phyloP scores from a whole-genome alignment of 192 early-diverging fungal genomes.

The Backusella sp. region DNA sequence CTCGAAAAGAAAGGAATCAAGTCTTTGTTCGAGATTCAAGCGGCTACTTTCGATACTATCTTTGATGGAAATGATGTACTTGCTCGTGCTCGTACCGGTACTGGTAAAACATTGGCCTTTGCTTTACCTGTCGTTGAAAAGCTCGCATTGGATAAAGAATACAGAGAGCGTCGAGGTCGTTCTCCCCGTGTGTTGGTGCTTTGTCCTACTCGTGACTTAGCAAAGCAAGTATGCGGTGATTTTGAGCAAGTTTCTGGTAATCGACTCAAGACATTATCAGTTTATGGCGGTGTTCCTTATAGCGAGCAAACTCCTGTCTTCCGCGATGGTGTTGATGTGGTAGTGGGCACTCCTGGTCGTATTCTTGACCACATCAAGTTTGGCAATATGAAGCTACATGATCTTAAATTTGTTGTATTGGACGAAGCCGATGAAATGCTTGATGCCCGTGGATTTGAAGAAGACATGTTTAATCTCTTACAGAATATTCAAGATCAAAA shows the following conservation, averaged over 20 bases:
- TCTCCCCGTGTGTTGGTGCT: slow-evolving; percentile 53
- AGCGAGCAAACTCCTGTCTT: slow-evolving; percentile 82
- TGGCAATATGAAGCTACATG: slow-evolving; percentile 69
- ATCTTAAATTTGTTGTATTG: slow-evolving; percentile 62
- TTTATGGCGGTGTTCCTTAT: slow-evolving; percentile 92
- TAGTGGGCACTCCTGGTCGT: slow-evolving; percentile 86
- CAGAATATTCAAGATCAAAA: slow-evolving; percentile 78
- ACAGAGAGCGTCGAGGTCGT: slow-evolving; percentile 40
- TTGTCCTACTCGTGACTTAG: slow-evolving; percentile 86
- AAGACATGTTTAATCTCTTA: slow-evolving; percentile 79
- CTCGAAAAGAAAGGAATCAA: slow-evolving; percentile 75
- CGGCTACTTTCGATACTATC: slow-evolving; percentile 76
- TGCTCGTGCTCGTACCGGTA: slow-evolving; percentile 74
- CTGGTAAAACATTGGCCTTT: slow-evolving; percentile 81
- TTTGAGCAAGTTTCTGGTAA: slow-evolving; percentile 62
- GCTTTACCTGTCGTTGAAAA: slow-evolving; percentile 71
- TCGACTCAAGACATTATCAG: slow-evolving; percentile 58
- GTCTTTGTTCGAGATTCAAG: slow-evolving; percentile 93
- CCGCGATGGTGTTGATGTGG: slow-evolving; percentile 65
- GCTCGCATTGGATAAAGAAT: slow-evolving; percentile 41
- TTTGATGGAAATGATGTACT: slow-evolving; percentile 76
- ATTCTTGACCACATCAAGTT: slow-evolving; percentile 81
- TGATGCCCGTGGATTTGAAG: slow-evolving; percentile 75
- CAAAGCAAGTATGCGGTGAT: slow-evolving; percentile 86
- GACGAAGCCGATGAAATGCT: slow-evolving; percentile 89